These are phyloP conservation scores for Penicillium coffeae DNA, from an alignment of 495 filamentous ascomycete species.

Conservation along the genomic window DNA sequence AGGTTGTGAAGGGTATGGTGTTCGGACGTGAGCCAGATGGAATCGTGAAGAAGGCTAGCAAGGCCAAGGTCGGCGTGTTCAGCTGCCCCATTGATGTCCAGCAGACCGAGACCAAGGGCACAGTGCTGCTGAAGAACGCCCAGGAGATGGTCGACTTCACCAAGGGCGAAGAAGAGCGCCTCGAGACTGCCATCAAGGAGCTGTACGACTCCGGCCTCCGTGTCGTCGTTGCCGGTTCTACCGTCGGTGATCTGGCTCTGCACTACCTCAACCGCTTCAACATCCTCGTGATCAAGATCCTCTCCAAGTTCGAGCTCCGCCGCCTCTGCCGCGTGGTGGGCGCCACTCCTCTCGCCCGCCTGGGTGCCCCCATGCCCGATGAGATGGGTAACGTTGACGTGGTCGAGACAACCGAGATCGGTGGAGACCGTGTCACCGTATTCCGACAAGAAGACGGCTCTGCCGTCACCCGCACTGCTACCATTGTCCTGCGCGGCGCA, in stretches of 20 bases:
- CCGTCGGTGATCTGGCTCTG: conserved; percentile 89
- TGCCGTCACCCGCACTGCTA: conserved; percentile 86
- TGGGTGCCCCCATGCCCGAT: conserved; percentile 98
- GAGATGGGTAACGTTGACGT: conserved; percentile 96
- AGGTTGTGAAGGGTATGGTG: conserved; percentile 97
- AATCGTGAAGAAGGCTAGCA: conserved; percentile 78
- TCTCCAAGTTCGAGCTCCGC: conserved; percentile 96
- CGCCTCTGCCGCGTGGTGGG: conserved; percentile 94
- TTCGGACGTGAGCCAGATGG: conserved; percentile 91
- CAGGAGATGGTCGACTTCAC: conserved; percentile 99
- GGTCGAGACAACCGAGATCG: conserved; percentile 97
- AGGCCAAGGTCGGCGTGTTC: conserved; percentile 95
- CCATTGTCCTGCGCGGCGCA: conserved; percentile 89
- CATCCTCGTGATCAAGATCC: conserved; percentile 93
- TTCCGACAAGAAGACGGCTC: conserved; percentile 95
- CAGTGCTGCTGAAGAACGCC: conserved; percentile 93
- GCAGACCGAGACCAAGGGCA: conserved; percentile 99
- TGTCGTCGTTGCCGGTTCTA: conserved; percentile 85
- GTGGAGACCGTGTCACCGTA: conserved; percentile 96
- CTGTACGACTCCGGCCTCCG: conserved; percentile 89
- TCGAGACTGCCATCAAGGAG: conserved; percentile 90
- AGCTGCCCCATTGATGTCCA: conserved; percentile 93
- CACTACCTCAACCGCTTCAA: conserved; percentile 98
- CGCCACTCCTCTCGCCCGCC: conserved; percentile 87
- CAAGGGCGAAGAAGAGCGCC: conserved; percentile 89